Conservation (phyloP, 2,329 filamentous ascomycete species). For the Fusarium mangiferae region DNA sequence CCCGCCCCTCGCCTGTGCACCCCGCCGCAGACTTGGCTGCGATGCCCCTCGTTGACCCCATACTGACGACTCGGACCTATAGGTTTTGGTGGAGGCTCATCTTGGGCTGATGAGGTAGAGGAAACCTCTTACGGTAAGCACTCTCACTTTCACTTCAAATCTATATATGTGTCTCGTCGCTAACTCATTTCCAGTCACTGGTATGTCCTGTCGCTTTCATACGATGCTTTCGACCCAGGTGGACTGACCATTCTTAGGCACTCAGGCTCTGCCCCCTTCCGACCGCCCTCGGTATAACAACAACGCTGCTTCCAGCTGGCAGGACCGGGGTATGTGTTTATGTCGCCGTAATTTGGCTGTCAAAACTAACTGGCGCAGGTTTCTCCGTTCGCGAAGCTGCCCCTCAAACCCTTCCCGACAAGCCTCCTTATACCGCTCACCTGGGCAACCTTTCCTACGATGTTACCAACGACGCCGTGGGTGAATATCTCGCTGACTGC, state of each 20-base stretch:
- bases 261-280: conserved; percentile 64
- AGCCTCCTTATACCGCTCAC: conserved; percentile 95
- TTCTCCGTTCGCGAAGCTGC: conserved; percentile 77
- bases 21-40: conserved; percentile 37
- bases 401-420: conserved; percentile 79
- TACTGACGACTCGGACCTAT: conserved; percentile 43
- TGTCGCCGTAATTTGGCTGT: background rate
- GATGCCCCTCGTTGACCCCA: conserved; percentile 32
- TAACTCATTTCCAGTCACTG: conserved; percentile 49
- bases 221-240: conserved; percentile 23
- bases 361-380: conserved; percentile 52
- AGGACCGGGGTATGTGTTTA: conserved; percentile 55
- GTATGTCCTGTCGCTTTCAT: conserved; percentile 44
- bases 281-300: conserved; percentile 55
- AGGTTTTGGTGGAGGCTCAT: conserved; percentile 77
- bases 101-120: conserved; percentile 99
- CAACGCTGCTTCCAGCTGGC: conserved; percentile 52
- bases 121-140: conserved; percentile 77
- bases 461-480: conserved; percentile 83
- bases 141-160: conserved; percentile 35
- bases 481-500: conserved; percentile 86
- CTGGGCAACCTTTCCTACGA: conserved; percentile 97
- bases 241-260: conserved; percentile 55
- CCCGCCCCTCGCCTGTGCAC: conserved; percentile 44
- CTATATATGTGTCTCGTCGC: conserved; percentile 36